Base-by-base conservation (phyloP, 2,329 filamentous ascomycete species). In the Phaeosphaeriaceae sp. region DNA sequence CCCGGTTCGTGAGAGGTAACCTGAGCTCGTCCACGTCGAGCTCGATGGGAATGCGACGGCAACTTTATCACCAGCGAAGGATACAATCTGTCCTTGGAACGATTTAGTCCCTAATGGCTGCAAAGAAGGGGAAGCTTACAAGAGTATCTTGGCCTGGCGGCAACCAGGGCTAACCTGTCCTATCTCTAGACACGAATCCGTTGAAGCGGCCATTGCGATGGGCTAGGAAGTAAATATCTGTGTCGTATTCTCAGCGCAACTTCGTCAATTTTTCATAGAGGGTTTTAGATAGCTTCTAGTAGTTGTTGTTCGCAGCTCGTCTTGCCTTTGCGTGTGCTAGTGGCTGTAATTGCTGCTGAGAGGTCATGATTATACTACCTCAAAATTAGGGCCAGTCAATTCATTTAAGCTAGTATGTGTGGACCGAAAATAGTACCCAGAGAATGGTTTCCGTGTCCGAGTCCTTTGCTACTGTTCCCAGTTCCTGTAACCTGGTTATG, bases 201-300 rank as follows among this genome's bases (percentile, higher is more conserved):
- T 51, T 36, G 30, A 51, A 48, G 16, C 44, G 35, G 38, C 52
- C 48, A 42, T 54, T 54, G 30, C 48, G 48, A 46, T 45, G 33
- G 17, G 48, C 23, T 26, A 4, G 3, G 3, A 4, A 4, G 23
- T 26, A 26, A 26, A 26, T 26, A 9, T 26, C 23, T 26, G 3
- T 26, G 23, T 26, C 23, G 23, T 26, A 26, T 26, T 26, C 2
- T 4, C 11, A 9, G 2, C 23, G 11, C 23, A 26, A 26, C 2
- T 4, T 26, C 11, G 23, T 4, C 23, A 26, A 26, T 26, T 26
- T 26, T 26, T 26, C 23, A 9, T 26, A 26, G 23, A 26, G 23
- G 23, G 23, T 26, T 26, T 26, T 26, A 9, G 23, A 26, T 26
- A 26, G 23, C 23, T 26, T 4, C 11, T 4, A 9, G 23, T 26